Base-by-base conservation (phyloP, 1,284 basidiomycete species). In the Vanrija sp. region DNA sequence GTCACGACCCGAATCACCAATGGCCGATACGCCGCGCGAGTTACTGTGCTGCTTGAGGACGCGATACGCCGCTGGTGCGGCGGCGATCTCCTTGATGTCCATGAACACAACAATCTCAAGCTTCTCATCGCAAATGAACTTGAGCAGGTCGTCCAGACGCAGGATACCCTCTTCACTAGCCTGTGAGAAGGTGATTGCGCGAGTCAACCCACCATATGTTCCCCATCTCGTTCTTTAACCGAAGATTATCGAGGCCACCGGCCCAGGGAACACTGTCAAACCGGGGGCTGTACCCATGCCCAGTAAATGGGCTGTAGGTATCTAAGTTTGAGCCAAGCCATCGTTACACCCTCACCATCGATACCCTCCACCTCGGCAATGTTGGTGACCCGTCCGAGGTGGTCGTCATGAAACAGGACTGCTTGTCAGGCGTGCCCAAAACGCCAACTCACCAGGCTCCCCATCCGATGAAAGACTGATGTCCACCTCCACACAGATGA, bases 211-310 rank as follows among this genome's bases (percentile, higher is more conserved):
- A 25, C 39, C 23, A 28, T 4, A 50, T 43, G 16, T 29, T 25
- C 7, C 49, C 49, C 3, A 10, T 25, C 40, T 50, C 49, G 25
- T 50, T 25, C 40, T 50, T 50, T 39, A 50, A 40, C 49, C 29
- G 42, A 40, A 50, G 49, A 9, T 29, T 25, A 3, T 15, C 12
- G 3, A 50, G 3, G 18, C 15, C 25, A 3, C 18, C 34, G 3
- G 10, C 25, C 49, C 49, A 50, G 7, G 39, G 39, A 2, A 43
- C 5, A 16, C 25, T 28, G 49, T 50, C n/a, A 3, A 29, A 39
- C 6, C 40, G 18, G 1, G 49, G 49, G 16, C 12, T 43, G 40
- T 50, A 50, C 1, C 49, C 49, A 9, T 28, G 14, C 12, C 38
- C 49, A 10, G 49, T 50, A 7, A 15, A 50, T 8, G 49, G 49